Percentiles rank a stretch among this genome's conserved stretches.
Evolutionary conservation across 495 filamentous ascomycete genomes (phyloP).

Genomic region (Venustampulla echinocandica): DNA sequence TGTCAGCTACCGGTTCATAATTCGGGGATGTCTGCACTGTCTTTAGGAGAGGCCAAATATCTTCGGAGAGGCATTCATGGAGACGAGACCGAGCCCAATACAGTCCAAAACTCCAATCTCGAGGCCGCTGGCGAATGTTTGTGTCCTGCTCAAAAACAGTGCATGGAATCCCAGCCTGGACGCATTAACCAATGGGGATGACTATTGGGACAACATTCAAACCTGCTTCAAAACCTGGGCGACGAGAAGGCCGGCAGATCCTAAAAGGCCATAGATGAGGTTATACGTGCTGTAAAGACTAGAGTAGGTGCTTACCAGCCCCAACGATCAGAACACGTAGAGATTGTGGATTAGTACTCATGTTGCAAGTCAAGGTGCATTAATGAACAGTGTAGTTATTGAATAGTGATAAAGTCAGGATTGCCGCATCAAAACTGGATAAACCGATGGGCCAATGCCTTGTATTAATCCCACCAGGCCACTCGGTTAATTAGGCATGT

Average conservation of each 20-base stretch:
- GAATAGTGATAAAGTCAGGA: no score
- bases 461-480: no score
- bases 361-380: neutral
- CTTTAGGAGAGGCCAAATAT: slow-evolving; percentile 27
- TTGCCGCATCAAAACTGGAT: no score
- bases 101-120: slow-evolving; percentile 44
- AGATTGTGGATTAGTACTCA: neutral
- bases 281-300: neutral
- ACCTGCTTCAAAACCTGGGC: slow-evolving; percentile 33
- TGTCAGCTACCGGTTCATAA: slow-evolving; percentile 23
- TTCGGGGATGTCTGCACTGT: slow-evolving; percentile 34
- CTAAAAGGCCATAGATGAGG: slow-evolving; percentile 21
- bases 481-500: no score
- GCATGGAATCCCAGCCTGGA: slow-evolving; percentile 34
- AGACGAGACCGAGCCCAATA: slow-evolving; percentile 39
- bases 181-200: slow-evolving; percentile 7
- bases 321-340: slow-evolving; percentile 3
- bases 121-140: slow-evolving; percentile 24
- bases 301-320: neutral
- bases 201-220: neutral
- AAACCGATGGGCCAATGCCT: no score
- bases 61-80: slow-evolving; percentile 28
- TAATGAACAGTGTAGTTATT: no score
- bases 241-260: slow-evolving; percentile 31
- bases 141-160: slow-evolving; percentile 37